Base-by-base conservation (phyloP, 306 rosid genomes). In the Vicia sativa region DNA sequence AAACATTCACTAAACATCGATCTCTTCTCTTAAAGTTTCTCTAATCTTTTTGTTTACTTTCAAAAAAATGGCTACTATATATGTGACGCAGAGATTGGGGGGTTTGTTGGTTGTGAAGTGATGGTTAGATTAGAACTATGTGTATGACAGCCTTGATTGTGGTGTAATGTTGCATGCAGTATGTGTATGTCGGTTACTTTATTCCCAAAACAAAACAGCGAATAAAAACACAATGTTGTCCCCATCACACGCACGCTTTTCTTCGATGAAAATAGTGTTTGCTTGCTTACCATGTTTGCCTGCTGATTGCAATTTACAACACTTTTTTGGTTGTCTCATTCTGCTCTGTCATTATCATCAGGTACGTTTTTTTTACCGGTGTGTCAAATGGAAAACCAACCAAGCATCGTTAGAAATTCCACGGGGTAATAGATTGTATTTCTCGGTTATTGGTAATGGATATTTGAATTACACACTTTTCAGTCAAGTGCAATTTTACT, bases 141-240 rank as follows among this genome's bases (percentile, higher is more conserved):
- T 14, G 53, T 0, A 34, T n/a, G 19, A 14, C 53, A 14, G 11
- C 53, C 4, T 46, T 46, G 53, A 46, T 46, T 15, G 23, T 15
- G 21, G 53, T 46, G 53, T 15, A 46, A 18, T 43, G 48, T 13
- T 43, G 15, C 46, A 42, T 46, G 53, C 53, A 46, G 10, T n/a
- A 16, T 46, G 15, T 42, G 48, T 43, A 4, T 46, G 53, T 46
- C 53, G 53, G 53, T 46, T 15, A 46, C 53, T 46, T 46, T 46
- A 14, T 46, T 46, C 53, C 52, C 4, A 31, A 31, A 31, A 31
- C 35, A 45, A 45, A 45, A 45, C 10, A n/a, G 19, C 53, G 9
- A 46, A 46, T 6, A 46, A 46, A 46, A 14, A 18, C 11, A 46
- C 53, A 46, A 46, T 7, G 11, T 16, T 16, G 26, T 48, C 9